phyloP scores from a whole-genome alignment of 768 basidiomycete genomes.

The Trametes cubensis region DNA sequence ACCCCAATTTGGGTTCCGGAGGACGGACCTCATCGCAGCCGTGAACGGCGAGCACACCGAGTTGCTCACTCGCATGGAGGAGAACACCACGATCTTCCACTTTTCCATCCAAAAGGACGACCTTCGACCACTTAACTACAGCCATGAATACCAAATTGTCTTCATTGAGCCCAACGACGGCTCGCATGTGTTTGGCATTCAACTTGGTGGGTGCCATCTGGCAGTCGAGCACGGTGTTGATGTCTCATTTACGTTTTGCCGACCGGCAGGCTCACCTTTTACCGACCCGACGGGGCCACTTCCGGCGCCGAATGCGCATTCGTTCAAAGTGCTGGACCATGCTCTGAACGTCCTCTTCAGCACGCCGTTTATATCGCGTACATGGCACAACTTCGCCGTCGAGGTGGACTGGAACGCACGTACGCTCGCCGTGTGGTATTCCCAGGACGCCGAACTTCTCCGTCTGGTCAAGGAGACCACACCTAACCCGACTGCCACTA shows the following conservation, averaged over 20 bases:
- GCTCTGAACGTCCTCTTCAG: slow-evolving; percentile 52
- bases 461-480: slow-evolving; percentile 45
- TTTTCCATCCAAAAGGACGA: slow-evolving; percentile 50
- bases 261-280: slow-evolving; percentile 54
- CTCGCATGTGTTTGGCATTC: slow-evolving; percentile 60
- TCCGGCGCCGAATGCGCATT: slow-evolving; percentile 47
- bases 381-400: slow-evolving; percentile 66
- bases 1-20: slow-evolving; percentile 59
- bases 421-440: slow-evolving; percentile 56
- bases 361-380: slow-evolving; percentile 43
- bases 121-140: slow-evolving; percentile 49
- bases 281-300: slow-evolving; percentile 50
- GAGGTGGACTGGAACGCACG: slow-evolving; percentile 56
- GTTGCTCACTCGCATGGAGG: slow-evolving; percentile 45
- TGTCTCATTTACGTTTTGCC: neutral
- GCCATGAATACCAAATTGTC: slow-evolving; percentile 64
- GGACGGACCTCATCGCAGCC: slow-evolving; percentile 61
- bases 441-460: slow-evolving; percentile 43
- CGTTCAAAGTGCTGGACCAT: slow-evolving; percentile 60
- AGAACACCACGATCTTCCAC: slow-evolving; percentile 50
- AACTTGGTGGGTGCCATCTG: slow-evolving; percentile 46
- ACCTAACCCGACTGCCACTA: slow-evolving; percentile 43
- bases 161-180: slow-evolving; percentile 66
- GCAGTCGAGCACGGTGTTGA: neutral
- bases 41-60: slow-evolving; percentile 41